A percentile compares a stretch with the other conserved stretches of the same genome.
Evolutionary conservation across 306 rosid genomes (phyloP).

Genomic region (Vigna nakashimae): DNA sequence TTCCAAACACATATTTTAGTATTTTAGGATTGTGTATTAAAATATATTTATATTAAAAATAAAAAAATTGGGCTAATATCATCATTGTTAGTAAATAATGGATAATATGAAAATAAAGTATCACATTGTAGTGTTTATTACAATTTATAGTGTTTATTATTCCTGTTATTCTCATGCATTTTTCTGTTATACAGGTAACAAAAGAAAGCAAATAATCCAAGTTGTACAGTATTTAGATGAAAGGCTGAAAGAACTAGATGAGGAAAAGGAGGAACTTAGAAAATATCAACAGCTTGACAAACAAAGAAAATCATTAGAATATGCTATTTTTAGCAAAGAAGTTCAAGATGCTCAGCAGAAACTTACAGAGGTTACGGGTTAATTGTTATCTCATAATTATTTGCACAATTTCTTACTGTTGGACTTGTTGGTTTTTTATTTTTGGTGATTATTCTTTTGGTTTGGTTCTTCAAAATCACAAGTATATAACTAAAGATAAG

Average conservation of each 20-base stretch:
- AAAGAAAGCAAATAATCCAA: slow-evolving; percentile 94
- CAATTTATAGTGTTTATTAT: too few relatives aligned
- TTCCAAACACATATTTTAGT: neutral
- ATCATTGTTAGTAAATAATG: neutral
- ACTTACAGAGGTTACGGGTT: slow-evolving; percentile 72
- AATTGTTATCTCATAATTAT: slow-evolving; percentile 22
- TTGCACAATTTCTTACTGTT: slow-evolving; percentile 3
- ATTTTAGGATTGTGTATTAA: neutral
- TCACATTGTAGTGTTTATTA: too few relatives aligned
- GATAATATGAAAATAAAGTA: neutral
- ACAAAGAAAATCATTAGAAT: slow-evolving; percentile 91
- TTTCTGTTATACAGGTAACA: slow-evolving; percentile 70
- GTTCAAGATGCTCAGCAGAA: slow-evolving; percentile 93
- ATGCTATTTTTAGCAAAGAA: slow-evolving; percentile 86
- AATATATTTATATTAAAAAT: neutral
- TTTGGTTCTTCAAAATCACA: slow-evolving; percentile 9
- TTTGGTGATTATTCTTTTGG: slow-evolving; percentile 25
- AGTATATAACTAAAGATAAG: neutral
- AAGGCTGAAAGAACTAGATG: slow-evolving; percentile 92
- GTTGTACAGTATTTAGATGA: slow-evolving; percentile 97
- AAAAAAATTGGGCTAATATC: neutral
- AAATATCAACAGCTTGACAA: slow-evolving; percentile 95
- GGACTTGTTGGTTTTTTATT: neutral
- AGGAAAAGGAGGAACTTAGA: slow-evolving; percentile 96
- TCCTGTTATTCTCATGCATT: slow-evolving; percentile 31